These are phyloP conservation scores for Fragaria ananassa DNA, from an alignment of 306 rosid species.

Conservation along the genomic window DNA sequence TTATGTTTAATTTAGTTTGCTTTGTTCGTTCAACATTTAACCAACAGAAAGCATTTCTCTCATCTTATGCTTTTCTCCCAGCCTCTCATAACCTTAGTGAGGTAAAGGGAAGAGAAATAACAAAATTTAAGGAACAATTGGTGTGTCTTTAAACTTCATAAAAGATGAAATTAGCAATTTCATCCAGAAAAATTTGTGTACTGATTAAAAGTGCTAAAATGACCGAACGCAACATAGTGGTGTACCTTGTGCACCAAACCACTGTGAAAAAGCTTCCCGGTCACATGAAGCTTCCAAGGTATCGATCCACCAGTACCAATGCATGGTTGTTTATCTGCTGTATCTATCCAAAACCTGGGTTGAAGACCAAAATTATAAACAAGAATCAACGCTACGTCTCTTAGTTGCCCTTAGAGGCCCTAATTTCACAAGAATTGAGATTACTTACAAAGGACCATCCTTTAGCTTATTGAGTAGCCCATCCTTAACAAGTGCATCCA, in stretches of 20 bases:
- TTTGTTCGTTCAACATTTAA: neutral
- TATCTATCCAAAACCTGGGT: slow-evolving; percentile 83
- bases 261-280: slow-evolving; percentile 88
- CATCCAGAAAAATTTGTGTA: neutral
- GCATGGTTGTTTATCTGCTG: slow-evolving; percentile 94
- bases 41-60: neutral
- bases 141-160: neutral
- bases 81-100: neutral
- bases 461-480: slow-evolving; percentile 67
- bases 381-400: neutral
- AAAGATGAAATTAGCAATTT: neutral
- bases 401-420: neutral
- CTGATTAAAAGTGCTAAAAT: neutral
- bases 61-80: neutral
- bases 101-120: neutral
- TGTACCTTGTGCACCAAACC: slow-evolving; percentile 85
- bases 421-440: slow-evolving; percentile 4
- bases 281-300: slow-evolving; percentile 82
- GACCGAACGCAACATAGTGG: neutral
- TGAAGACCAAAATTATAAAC: slow-evolving; percentile 24
- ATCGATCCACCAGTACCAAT: slow-evolving; percentile 91
- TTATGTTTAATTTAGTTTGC: neutral
- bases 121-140: no score
- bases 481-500: slow-evolving; percentile 81
- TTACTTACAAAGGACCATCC: slow-evolving; percentile 81